Base-by-base conservation (phyloP, 2,329 filamentous ascomycete species). In the Mycogone perniciosa region DNA sequence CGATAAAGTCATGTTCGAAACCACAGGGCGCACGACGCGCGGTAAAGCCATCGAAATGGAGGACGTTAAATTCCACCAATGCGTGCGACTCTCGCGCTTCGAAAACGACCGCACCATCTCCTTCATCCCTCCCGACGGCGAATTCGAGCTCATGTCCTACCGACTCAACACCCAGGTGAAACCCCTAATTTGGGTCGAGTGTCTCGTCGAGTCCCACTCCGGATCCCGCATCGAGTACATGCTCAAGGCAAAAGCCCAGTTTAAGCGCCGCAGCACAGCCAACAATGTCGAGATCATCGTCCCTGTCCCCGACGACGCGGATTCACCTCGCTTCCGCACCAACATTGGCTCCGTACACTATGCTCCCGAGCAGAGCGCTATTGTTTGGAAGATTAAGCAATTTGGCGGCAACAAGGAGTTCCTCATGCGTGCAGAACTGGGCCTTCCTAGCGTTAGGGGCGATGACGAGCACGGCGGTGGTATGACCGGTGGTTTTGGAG, bases 331-430 rank as follows among this genome's bases (percentile, higher is more conserved):
- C 41, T 99, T 99, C 81, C 83, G 93, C 48, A 99, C 93, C 34
- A 99, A 97, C 67, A 95, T 99, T 55, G 93, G 93, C 50, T 89
- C 87, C 31, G 93, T 99, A 9, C 93, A 99, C 72, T 99, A 99
- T 67, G 92, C 92, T 4, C 93, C 93, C 0, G 93, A 99, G 70
- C 92, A 96, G 65, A 95, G 89, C 56, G 92, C 92, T 53, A 99
- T 99, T 60, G 88, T 99, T 46, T 99, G 93, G 93, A 99, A 99
- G 77, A 99, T 99, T 69, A 99, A 99, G 77, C 93, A 99, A 64
- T 99, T 99, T 69, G 93, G 93, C 41, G 93, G 93, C n/a, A 84
- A 85, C 60, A 99, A 99, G 72, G 93, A 99, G 67, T 99, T 99
- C 64, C 77, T 99, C 60, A 99, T 99, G 93, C 87, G 93, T 51